Evolutionary conservation across 192 early-diverging fungal genomes (phyloP).

Genomic region (Allomyces javanicus): DNA sequence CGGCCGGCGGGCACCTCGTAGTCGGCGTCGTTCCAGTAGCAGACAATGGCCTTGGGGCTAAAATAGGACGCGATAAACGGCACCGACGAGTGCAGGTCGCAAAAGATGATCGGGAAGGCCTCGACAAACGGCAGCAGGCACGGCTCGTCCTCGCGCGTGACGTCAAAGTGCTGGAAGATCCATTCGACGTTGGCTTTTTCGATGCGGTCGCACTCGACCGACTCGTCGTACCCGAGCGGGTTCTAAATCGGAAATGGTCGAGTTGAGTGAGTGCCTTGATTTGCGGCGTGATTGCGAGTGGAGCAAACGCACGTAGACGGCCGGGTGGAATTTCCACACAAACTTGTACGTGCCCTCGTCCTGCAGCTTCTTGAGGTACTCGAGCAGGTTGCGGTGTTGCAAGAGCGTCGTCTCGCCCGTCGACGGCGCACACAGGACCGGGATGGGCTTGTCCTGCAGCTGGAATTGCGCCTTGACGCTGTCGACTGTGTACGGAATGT

Average conservation of each 20-base stretch:
- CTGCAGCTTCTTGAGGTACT: constrained; percentile 13
- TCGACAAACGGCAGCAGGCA: constrained; percentile 18
- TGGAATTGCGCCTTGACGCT: constrained; percentile 1
- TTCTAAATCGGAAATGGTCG: background rate
- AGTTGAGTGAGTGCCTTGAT: no score
- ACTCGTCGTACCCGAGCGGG: constrained; percentile 8
- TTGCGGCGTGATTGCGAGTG: no score
- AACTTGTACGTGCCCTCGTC: constrained; percentile 13
- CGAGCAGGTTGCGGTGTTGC: constrained; percentile 12
- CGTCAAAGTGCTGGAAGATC: constrained; percentile 11
- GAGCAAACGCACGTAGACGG: constrained; percentile 1
- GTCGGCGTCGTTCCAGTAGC: constrained; percentile 17
- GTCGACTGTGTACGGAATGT: constrained; percentile 14
- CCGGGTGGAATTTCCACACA: constrained; percentile 19
- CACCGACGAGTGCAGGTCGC: constrained; percentile 16
- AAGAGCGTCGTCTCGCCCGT: constrained; percentile 15
- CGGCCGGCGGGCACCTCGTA: constrained; percentile 12
- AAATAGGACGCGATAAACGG: constrained; percentile 19
- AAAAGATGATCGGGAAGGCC: constrained; percentile 15
- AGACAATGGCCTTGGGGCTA: constrained; percentile 14
- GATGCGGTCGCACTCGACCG: constrained; percentile 7
- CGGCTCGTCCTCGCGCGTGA: constrained; percentile 12
- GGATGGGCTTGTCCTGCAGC: constrained; percentile 3
- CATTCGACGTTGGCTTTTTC: constrained; percentile 14
- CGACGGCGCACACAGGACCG: constrained; percentile 13